Conservation (phyloP, 805 yeast species). For the Starmerella scarabaei region DNA sequence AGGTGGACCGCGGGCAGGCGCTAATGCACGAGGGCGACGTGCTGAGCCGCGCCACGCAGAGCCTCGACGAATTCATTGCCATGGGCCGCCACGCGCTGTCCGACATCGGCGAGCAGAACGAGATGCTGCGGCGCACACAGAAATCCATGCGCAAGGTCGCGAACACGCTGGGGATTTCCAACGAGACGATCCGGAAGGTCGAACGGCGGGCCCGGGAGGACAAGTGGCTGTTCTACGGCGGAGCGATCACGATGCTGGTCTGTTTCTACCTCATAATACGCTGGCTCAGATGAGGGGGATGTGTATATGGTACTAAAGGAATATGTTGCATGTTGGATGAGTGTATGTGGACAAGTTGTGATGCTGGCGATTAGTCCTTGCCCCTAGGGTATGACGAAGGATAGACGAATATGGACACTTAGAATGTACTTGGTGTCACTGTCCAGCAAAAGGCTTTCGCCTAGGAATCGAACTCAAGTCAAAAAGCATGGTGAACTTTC, state of each 20-base stretch:
- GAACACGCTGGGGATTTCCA: conserved; percentile 73
- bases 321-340: no score
- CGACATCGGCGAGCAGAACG: conserved; percentile 75
- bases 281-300: conserved; percentile 44
- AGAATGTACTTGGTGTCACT: no score
- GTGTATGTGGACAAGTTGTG: no score
- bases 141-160: conserved; percentile 53
- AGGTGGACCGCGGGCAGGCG: conserved; percentile 41
- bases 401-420: no score
- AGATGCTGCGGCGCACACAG: conserved; percentile 50
- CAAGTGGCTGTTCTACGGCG: conserved; percentile 73
- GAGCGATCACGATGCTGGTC: conserved; percentile 47
- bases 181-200: conserved; percentile 64
- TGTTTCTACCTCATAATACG: conserved; percentile 54
- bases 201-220: conserved; percentile 77
- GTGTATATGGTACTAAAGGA: no score
- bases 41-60: conserved; percentile 54
- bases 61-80: conserved; percentile 77
- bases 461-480: no score
- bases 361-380: no score
- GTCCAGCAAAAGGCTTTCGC: no score
- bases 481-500: no score
- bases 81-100: conserved; percentile 79
- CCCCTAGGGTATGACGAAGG: no score
- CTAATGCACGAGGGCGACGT: conserved; percentile 52